Evolutionary conservation across 78 protist genomes (phyloP), one percentile per base, ranked within the genome.

Genomic region (Creolimax fragrantissima): DNA sequence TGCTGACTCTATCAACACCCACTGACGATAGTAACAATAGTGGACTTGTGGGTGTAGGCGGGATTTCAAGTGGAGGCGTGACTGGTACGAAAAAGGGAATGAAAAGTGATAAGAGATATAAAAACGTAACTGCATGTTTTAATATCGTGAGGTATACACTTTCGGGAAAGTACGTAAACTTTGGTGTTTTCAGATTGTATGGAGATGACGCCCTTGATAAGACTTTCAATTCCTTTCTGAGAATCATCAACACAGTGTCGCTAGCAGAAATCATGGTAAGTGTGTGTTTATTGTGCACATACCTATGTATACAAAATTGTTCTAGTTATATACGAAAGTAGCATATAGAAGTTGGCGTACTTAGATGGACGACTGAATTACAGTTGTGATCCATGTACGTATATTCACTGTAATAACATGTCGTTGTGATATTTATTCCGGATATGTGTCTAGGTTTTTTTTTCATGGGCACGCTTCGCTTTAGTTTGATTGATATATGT

Each of bases 131-230:
- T 37, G 32, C 67, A 39, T 89, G 92, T 94, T 45, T 95, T 42
- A 81, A 43, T 84, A 93, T 92, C 84, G 74, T 95, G 36, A 2
- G 44, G 42, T 35, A 42, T 2, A 42, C 95, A 3, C 91, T 95
- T 5, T 6, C 44, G 37, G 97, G 95, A 2, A 81, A 85, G n/a
- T 95, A 95, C 44, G 89, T 88, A 0, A 95, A 95, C 92, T 94
- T 95, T 81, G 97, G 97, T 3, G 97, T 95, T 4, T 95, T 94
- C 86, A 4, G 35, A 43, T 91, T 95, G 45, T 95, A 95, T 92
- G 90, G 91, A 2, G 97, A 95, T 41, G 42, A 84, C 24, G 58
- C 95, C 2, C 92, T 93, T 3, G 47, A 58, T 17, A 43, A 66
- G 4, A 93, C 95, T 42, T 43, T 95, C 83, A 44, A 47, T 89